Evolutionary conservation across 2,329 filamentous ascomycete genomes (phyloP), one percentile per base, ranked within the genome.

Genomic region (Aspergillus neoniger): DNA sequence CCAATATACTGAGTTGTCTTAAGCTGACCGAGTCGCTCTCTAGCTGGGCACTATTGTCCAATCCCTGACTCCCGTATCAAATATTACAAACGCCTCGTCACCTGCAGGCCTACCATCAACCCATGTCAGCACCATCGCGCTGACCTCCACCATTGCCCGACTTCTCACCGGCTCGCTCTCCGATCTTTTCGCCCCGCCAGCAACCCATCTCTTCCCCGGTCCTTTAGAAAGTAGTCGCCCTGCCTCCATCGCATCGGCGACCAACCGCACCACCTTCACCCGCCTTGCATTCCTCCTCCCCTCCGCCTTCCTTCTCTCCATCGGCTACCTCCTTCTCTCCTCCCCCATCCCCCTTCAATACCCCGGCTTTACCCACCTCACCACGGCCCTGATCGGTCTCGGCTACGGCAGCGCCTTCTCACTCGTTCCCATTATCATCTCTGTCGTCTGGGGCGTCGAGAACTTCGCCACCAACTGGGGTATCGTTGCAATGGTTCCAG

Each of bases 391-490:
- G 1, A 87, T 99, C 6, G 95, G 95, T 6, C 88, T 92, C 1
- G 95, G 95, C 48, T 98, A 99, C 72, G 95, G 95, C 48, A 93
- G 93, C 32, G 86, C 93, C 21, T 99, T 98, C 80, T 90, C 87
- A 51, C 84, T 98, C 5, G 90, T 91, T 0, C 95, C 95, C 2
- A 93, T 98, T 65, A 91, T 98, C 59, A 90, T 97, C 67, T 92
- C 89, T n/a, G 92, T 97, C 9, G 94, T 99, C 49, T 99, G 95
- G 95, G 95, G 95, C 25, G 92, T 96, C 0, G 93, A 98, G 80
- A 99, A 98, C 74, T 98, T 99, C 73, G 95, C 92, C 60, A 99
- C 95, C 0, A 98, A 99, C 70, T 99, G 94, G 88, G 95, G 95
- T 9, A 93, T 98, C 63, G 88, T 98, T 7, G 92, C 93, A 44